Percentiles rank a stretch among this genome's conserved stretches.
These are phyloP conservation scores for Ostreobium quekettii DNA, from an alignment of 139 green algal species.

Conservation along the genomic window DNA sequence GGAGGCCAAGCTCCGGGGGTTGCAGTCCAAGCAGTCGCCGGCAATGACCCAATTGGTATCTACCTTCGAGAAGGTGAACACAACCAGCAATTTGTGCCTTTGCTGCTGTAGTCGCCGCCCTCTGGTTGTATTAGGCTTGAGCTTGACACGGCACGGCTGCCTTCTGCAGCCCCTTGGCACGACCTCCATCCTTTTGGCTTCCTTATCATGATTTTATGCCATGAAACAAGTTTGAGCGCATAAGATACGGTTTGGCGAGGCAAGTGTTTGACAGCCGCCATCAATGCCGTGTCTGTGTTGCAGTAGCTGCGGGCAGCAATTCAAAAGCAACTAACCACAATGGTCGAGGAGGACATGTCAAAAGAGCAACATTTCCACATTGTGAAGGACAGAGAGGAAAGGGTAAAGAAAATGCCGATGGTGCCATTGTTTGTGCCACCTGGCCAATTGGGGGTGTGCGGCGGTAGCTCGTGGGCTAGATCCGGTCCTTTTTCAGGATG, in stretches of 20 bases:
- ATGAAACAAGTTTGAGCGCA: too few relatives aligned
- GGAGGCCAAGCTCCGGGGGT: not conserved
- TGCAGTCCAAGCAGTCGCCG: slow-evolving; percentile 18
- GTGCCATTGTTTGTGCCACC: too few relatives aligned
- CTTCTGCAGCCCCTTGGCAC: not conserved
- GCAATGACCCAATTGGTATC: slow-evolving; percentile 18
- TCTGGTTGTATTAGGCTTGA: not conserved
- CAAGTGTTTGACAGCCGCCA: not conserved
- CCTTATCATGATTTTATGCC: not conserved
- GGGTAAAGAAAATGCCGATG: too few relatives aligned
- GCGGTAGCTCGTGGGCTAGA: too few relatives aligned
- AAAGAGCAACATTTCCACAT: not conserved
- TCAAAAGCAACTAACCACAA: slow-evolving; percentile 18
- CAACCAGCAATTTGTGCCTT: not conserved
- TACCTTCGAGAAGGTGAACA: slow-evolving; percentile 22
- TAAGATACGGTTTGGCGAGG: too few relatives aligned
- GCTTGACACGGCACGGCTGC: not conserved
- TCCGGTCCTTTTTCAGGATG: too few relatives aligned
- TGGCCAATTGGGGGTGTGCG: too few relatives aligned
- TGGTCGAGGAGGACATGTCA: slow-evolving; percentile 25
- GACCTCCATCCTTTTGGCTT: not conserved
- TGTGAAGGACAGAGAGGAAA: not conserved
- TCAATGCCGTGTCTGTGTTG: not conserved
- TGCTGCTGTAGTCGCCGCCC: not conserved
- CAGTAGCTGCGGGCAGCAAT: not conserved